Evolutionary conservation across 306 rosid genomes (phyloP).

Genomic region (Abrus precatorius): DNA sequence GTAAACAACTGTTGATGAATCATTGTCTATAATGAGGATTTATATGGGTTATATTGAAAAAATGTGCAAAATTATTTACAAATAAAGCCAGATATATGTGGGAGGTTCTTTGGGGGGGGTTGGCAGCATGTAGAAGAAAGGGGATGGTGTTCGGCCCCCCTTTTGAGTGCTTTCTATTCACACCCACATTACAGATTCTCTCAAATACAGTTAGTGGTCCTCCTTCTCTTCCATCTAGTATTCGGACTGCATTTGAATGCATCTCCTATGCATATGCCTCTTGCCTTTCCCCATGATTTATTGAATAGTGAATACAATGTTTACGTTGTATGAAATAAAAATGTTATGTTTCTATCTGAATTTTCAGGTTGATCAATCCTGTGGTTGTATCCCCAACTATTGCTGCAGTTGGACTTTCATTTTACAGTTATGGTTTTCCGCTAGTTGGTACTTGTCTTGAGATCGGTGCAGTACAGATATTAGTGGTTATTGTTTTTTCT

Average conservation of each 20-base stretch:
- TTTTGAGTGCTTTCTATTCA: conserved; percentile 17
- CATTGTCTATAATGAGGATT: neutral
- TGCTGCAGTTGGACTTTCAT: conserved; percentile 99
- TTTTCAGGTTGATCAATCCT: conserved; percentile 96
- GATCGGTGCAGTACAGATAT: conserved; percentile 93
- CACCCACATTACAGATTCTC: conserved; percentile 4
- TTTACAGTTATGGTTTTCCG: conserved; percentile 94
- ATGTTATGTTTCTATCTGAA: conserved; percentile 28
- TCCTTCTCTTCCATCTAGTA: neutral
- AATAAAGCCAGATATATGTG: conserved; percentile 9
- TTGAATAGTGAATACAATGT: conserved; percentile 25
- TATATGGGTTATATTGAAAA: conserved; percentile 26
- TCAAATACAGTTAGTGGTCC: conserved; percentile 6
- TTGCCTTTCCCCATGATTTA: neutral
- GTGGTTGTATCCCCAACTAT: conserved; percentile 98
- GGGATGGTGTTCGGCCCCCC: conserved; percentile 1
- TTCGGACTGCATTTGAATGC: conserved; percentile 4
- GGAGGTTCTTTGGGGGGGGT: conserved; percentile 10
- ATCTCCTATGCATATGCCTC: conserved; percentile 18
- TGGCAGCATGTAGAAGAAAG: conserved; percentile 28
- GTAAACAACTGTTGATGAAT: conserved; percentile 12
- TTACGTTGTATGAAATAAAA: conserved; percentile 23
- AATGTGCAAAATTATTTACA: neutral
- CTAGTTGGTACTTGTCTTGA: conserved; percentile 92
- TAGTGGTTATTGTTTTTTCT: conserved; percentile 80